A percentile compares a stretch with the other conserved stretches of the same genome.
Conservation (phyloP, 805 yeast species). For the Saccharomycopsis microspora region DNA sequence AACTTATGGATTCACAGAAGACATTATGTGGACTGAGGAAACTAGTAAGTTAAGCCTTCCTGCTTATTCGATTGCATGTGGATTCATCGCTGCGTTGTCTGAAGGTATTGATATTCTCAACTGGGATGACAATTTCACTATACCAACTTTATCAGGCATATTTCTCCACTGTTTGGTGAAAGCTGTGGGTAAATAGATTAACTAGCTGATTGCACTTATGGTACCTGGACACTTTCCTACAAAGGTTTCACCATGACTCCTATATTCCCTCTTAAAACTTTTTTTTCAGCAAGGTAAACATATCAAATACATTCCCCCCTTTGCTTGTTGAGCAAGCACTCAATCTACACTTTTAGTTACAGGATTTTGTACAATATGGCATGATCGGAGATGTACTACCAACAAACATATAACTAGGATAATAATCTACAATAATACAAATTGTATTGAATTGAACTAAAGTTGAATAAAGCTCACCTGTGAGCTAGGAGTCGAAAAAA, state of each 20-base stretch:
- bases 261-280: neutral
- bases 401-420: too few species aligned
- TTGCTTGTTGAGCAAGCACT: neutral
- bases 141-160: constrained; percentile 75
- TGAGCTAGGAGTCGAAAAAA: neutral
- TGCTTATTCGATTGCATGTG: constrained; percentile 49
- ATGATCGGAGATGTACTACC: too few species aligned
- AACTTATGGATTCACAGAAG: constrained; percentile 40
- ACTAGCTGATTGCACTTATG: neutral
- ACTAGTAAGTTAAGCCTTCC: constrained; percentile 45
- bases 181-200: constrained; percentile 4
- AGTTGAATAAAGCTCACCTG: too few species aligned
- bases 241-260: neutral
- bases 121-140: constrained; percentile 89
- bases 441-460: too few species aligned
- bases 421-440: too few species aligned
- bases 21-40: constrained; percentile 55
- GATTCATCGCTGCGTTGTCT: constrained; percentile 74
- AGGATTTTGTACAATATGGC: too few species aligned
- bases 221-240: neutral
- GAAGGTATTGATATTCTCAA: constrained; percentile 72
- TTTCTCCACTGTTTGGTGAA: constrained; percentile 43
- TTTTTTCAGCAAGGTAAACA: neutral
- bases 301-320: too few species aligned
- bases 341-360: neutral